Evolutionary conservation across 1,284 basidiomycete genomes (phyloP).

Genomic region (Taiwanofungus camphoratus): DNA sequence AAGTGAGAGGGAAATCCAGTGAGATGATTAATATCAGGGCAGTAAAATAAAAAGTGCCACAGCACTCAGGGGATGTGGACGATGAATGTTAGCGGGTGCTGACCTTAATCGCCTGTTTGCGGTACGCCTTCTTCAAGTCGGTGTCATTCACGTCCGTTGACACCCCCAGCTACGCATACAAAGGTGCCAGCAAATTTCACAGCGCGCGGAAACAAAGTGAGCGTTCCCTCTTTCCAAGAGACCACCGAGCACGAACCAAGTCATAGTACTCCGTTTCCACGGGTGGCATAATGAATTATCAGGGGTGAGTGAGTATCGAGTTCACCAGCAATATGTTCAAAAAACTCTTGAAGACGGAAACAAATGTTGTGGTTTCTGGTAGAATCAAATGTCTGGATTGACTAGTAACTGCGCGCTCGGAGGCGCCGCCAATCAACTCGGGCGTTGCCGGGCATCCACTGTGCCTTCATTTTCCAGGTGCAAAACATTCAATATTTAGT

Average conservation of each 20-base stretch:
- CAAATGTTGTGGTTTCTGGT: too few species aligned
- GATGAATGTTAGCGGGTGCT: neutral
- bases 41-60: neutral
- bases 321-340: too few species aligned
- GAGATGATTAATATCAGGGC: neutral
- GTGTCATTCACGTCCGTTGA: conserved; percentile 54
- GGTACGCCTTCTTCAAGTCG: conserved; percentile 91
- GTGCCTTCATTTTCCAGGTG: too few species aligned
- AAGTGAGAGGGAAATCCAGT: neutral
- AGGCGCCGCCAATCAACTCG: too few species aligned
- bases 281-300: conserved; percentile 32
- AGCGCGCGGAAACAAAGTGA: neutral
- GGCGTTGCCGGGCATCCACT: too few species aligned
- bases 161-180: conserved; percentile 38
- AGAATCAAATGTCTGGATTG: too few species aligned
- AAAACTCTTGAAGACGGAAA: too few species aligned
- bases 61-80: neutral
- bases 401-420: too few species aligned
- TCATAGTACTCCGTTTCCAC: conserved; percentile 49
- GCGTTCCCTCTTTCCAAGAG: neutral
- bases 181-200: neutral
- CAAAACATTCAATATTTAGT: too few species aligned
- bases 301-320: too few species aligned
- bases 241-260: conserved; percentile 27
- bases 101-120: conserved; percentile 93